Evolutionary conservation across 148 eudicot genomes (phyloP).

Genomic region (Diospyros kaki): DNA sequence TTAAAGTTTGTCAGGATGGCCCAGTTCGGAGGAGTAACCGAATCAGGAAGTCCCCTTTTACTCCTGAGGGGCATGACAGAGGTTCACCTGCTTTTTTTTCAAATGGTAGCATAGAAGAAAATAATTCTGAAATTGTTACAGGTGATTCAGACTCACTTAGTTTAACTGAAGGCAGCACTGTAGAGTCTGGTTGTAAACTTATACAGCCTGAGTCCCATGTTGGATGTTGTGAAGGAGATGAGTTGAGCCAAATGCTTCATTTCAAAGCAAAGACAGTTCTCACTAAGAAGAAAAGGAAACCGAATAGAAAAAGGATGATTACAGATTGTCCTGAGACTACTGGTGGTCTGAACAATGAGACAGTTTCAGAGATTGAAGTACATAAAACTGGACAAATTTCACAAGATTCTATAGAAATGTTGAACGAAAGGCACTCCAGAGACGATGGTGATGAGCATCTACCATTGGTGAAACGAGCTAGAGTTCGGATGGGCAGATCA

Average conservation of each 20-base stretch:
- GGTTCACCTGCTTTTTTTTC: constrained; percentile 49
- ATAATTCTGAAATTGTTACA: constrained; percentile 57
- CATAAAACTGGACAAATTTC: constrained; percentile 17
- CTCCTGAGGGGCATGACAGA: constrained; percentile 26
- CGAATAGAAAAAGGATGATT: constrained; percentile 56
- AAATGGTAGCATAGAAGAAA: constrained; percentile 55
- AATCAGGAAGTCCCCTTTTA: constrained; percentile 56
- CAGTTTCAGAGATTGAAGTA: constrained; percentile 25
- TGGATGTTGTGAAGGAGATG: constrained; percentile 44
- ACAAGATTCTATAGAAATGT: constrained; percentile 27
- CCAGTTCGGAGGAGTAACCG: constrained; percentile 56
- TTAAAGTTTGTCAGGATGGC: constrained; percentile 46
- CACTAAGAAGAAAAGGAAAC: constrained; percentile 78
- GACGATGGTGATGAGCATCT: constrained; percentile 93
- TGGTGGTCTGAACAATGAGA: constrained; percentile 28
- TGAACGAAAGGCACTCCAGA: constrained; percentile 34
- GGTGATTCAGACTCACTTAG: constrained; percentile 56
- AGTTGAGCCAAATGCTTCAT: constrained; percentile 54
- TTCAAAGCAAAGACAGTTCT: constrained; percentile 45
- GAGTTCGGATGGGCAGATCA: constrained; percentile 87
- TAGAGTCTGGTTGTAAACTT: constrained; percentile 49
- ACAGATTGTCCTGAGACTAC: constrained; percentile 35
- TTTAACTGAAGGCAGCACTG: constrained; percentile 52
- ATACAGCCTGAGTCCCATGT: constrained; percentile 34
- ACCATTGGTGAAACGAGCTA: constrained; percentile 87